A percentile compares a stretch with the other conserved stretches of the same genome.
Evolutionary conservation across 2,329 filamentous ascomycete species (phyloP).

Genomic region (Clonostachys byssicola): DNA sequence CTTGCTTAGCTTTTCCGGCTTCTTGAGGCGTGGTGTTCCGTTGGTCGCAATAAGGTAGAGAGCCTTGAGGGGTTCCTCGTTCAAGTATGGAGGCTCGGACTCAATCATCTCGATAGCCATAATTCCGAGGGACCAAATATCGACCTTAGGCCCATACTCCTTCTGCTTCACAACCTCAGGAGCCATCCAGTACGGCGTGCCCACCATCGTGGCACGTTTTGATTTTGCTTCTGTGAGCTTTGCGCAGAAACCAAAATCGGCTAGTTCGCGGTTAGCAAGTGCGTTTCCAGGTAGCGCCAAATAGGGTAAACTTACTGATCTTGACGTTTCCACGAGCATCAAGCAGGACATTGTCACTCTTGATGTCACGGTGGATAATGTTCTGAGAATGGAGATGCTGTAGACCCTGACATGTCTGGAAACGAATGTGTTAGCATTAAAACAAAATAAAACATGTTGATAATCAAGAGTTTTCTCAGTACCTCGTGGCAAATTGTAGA

Average conservation of each 20-base stretch:
- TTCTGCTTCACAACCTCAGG: slow-evolving; percentile 99
- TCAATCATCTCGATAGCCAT: slow-evolving; percentile 99
- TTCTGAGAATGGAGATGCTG: slow-evolving; percentile 93
- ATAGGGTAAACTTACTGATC: slow-evolving; percentile 66
- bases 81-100: slow-evolving; percentile 94
- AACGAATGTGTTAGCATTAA: slow-evolving; percentile 10
- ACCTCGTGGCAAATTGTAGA: slow-evolving; percentile 96
- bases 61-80: slow-evolving; percentile 96
- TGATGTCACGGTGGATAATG: slow-evolving; percentile 99
- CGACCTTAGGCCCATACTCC: slow-evolving; percentile 96
- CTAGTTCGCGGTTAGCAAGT: slow-evolving; percentile 43
- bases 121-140: slow-evolving; percentile 98
- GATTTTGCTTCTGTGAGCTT: slow-evolving; percentile 96
- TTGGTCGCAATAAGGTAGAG: slow-evolving; percentile 97
- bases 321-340: slow-evolving; percentile 95
- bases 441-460: background rate
- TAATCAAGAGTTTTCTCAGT: slow-evolving; percentile 7
- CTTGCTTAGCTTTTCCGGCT: slow-evolving; percentile 95
- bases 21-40: slow-evolving; percentile 94
- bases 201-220: slow-evolving; percentile 98
- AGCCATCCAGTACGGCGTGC: slow-evolving; percentile 99
- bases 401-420: slow-evolving; percentile 87
- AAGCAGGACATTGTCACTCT: slow-evolving; percentile 96
- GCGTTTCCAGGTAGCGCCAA: slow-evolving; percentile 1
- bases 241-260: slow-evolving; percentile 98